Evolutionary conservation across 495 filamentous ascomycete genomes (phyloP).

Genomic region (Melanomma pulvis-pyrius): DNA sequence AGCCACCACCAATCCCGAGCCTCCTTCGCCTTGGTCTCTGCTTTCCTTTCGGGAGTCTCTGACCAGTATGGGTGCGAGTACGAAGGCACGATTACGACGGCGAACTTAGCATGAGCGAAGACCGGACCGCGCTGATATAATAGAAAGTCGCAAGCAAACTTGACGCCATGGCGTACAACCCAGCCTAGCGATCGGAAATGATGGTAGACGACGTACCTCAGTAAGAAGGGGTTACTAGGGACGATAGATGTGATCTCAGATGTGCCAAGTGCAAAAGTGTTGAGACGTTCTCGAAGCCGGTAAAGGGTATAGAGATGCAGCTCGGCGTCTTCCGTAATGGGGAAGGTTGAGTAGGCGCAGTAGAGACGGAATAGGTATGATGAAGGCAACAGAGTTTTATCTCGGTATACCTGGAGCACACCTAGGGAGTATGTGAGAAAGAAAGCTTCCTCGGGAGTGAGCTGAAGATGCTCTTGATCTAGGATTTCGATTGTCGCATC

Average conservation of each 20-base stretch:
- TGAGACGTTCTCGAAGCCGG: conserved; percentile 57
- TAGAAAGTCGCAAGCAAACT: conserved; percentile 92
- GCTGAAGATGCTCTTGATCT: conserved; percentile 88
- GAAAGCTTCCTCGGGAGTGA: conserved; percentile 88
- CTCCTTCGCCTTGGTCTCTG: conserved; percentile 53
- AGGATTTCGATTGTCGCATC: conserved; percentile 46
- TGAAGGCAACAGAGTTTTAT: conserved; percentile 44
- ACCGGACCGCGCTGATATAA: conserved; percentile 94
- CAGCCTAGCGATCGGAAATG: conserved; percentile 96
- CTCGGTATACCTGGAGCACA: conserved; percentile 66
- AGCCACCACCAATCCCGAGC: conserved; percentile 84
- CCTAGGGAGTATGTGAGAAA: conserved; percentile 86
- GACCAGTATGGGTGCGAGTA: conserved; percentile 77
- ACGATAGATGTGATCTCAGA: conserved; percentile 47
- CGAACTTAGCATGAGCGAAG: conserved; percentile 93
- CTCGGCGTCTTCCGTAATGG: conserved; percentile 24
- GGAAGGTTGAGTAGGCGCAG: conserved; percentile 45
- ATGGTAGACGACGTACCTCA: conserved; percentile 88
- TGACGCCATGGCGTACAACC: conserved; percentile 91
- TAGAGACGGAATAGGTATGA: conserved; percentile 45
- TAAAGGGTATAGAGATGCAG: conserved; percentile 54
- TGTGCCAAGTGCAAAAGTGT: conserved; percentile 62
- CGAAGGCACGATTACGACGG: conserved; percentile 77
- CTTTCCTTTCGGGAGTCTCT: conserved; percentile 51
- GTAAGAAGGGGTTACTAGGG: conserved; percentile 79